Conservation (phyloP, 2,329 filamentous ascomycete species). For the Fusarium floridanum region DNA sequence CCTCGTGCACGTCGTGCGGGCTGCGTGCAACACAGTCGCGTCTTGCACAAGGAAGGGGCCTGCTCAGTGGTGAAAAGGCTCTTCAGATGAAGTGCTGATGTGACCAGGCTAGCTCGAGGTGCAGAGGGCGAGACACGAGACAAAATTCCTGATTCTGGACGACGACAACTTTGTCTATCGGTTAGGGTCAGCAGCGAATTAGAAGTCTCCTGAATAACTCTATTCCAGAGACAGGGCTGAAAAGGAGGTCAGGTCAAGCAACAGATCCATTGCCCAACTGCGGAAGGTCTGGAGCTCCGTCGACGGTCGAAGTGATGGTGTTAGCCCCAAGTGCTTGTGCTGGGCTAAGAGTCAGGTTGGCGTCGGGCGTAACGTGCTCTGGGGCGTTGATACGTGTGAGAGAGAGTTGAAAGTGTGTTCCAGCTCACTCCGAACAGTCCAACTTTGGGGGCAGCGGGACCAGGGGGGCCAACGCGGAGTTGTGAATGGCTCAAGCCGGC, state of each 20-base stretch:
- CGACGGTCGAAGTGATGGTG: slow-evolving; percentile 10
- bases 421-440: slow-evolving; percentile 13
- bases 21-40: slow-evolving; percentile 37
- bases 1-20: slow-evolving; percentile 39
- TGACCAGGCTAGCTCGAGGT: slow-evolving; percentile 5
- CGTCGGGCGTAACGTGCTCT: slow-evolving; percentile 31
- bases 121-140: slow-evolving; percentile 18
- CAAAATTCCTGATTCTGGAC: slow-evolving; percentile 30
- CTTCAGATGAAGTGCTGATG: slow-evolving; percentile 23
- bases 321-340: slow-evolving; percentile 18
- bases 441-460: slow-evolving; percentile 34
- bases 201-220: background rate
- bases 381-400: slow-evolving; percentile 32
- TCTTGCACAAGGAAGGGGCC: slow-evolving; percentile 36
- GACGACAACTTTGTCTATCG: slow-evolving; percentile 18
- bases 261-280: slow-evolving; percentile 13
- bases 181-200: slow-evolving; percentile 3
- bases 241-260: slow-evolving; percentile 34
- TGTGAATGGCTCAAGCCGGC: slow-evolving; percentile 31
- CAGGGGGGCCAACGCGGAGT: slow-evolving; percentile 14
- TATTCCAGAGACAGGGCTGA: slow-evolving; percentile 33
- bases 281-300: slow-evolving; percentile 3
- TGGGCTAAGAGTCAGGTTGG: slow-evolving; percentile 23
- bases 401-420: slow-evolving; percentile 18
- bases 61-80: slow-evolving; percentile 18